These are phyloP conservation scores for Tetrahymena malaccensis DNA, from an alignment of 73 alveolate genomes.

Conservation along the genomic window DNA sequence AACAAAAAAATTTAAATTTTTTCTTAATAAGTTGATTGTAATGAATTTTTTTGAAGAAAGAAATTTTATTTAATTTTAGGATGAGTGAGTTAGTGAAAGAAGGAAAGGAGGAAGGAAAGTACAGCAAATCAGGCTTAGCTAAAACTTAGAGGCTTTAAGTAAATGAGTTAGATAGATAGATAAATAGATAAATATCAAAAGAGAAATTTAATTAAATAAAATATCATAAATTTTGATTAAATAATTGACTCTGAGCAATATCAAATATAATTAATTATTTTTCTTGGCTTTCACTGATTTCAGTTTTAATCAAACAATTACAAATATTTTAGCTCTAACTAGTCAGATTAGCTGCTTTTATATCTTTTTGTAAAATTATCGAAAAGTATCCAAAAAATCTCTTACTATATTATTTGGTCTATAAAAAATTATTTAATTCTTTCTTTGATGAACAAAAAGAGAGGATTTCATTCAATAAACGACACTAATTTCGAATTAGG, in stretches of 20 bases:
- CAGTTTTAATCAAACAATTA: background rate
- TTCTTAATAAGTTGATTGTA: background rate
- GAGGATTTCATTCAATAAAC: background rate
- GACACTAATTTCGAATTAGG: background rate
- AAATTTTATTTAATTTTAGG: no score
- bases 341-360: background rate
- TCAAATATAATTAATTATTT: background rate
- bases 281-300: background rate
- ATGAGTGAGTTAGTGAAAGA: background rate
- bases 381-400: background rate
- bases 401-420: no score
- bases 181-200: background rate
- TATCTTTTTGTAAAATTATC: background rate
- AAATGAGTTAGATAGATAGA: background rate
- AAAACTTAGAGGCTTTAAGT: background rate
- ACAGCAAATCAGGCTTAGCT: background rate
- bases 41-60: background rate
- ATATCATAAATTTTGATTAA: background rate
- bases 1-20: background rate
- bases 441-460: no score
- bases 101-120: background rate
- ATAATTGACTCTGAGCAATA: background rate
- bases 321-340: background rate
- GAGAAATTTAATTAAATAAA: background rate
- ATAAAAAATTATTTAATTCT: no score